Percentiles rank a stretch among this genome's conserved stretches.
phyloP scores from a whole-genome alignment of 169 alveolate species.

The Plasmodium reichenowi region DNA sequence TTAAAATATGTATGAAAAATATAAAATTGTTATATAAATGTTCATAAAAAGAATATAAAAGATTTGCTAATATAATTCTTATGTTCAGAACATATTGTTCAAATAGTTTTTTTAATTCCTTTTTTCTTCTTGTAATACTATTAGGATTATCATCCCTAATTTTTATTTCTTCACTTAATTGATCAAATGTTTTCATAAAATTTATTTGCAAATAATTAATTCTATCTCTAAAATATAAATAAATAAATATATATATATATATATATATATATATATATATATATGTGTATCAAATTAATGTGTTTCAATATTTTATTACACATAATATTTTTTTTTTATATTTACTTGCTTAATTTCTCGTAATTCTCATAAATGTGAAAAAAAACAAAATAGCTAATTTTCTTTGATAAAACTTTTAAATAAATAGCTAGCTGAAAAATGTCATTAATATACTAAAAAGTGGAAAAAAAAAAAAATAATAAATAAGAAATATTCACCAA shows the following conservation, averaged over 20 bases:
- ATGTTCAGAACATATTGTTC: conserved; percentile 23
- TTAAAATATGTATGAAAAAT: conserved; percentile 31
- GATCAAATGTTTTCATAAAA: conserved; percentile 15
- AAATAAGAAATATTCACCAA: neutral
- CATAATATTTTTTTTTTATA: conserved; percentile 5
- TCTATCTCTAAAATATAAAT: conserved; percentile 18
- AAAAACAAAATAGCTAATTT: conserved; percentile 40
- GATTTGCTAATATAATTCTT: conserved; percentile 19
- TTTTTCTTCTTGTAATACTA: conserved; percentile 18
- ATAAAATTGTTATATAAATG: conserved; percentile 30
- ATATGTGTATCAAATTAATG: too few species aligned
- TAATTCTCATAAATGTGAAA: conserved; percentile 11
- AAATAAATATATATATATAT: neutral
- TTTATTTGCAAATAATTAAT: conserved; percentile 27
- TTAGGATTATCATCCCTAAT: neutral
- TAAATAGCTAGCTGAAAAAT: conserved; percentile 5
- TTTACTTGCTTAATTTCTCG: conserved; percentile 28
- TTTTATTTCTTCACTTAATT: conserved; percentile 24
- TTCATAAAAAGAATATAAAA: conserved; percentile 28
- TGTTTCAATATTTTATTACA: too few species aligned
- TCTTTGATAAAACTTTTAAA: conserved; percentile 42
- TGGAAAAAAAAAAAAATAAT: neutral
- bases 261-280: too few species aligned
- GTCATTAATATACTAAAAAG: conserved; percentile 18
- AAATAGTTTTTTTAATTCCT: conserved; percentile 19